Evolutionary conservation across 2,329 filamentous ascomycete species (phyloP), one percentile per base, ranked within the genome.

Genomic region (Sordariomycetes sp.): DNA sequence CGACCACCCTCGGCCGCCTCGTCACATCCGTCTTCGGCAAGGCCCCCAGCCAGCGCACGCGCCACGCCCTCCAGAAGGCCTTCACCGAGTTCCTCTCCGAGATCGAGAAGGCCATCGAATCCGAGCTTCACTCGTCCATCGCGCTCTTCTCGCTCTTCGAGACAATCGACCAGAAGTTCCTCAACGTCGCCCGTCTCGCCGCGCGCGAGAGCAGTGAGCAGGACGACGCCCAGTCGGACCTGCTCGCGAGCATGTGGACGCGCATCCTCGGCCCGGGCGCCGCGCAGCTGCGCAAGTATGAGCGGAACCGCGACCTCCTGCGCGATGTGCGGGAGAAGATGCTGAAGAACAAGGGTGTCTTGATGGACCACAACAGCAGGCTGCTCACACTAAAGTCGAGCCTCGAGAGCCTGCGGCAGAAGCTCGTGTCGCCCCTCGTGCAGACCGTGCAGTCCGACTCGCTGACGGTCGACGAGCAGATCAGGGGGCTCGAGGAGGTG

Each of bases 111-210:
- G 88, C 89, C 60, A 95, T 97, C 69, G 84, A 87, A 65, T 87
- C 82, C 63, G 92, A 97, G 71, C 79, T 97, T 22, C 85, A 86
- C 58, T 87, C 93, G 72, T 88, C 87, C 48, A 82, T 91, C 1
- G 82, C 85, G 1, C 82, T 97, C 16, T 96, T 96, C 70, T 83
- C 83, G 3, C 84, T 96, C n/a, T 97, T 97, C 70, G 91, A 96
- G 69, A 83, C 86, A 60, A 91, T 97, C 64, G 93, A 97, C 72
- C 82, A 85, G 57, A 90, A 96, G 69, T 96, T 97, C 72, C 80
- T 91, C 61, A 95, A 94, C 69, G 80, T 97, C 1, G 90, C 90
- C 62, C 87, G 91, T 61, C 88, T 85, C 5, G 91, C 96, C 11
- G 87, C 89, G 58, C 89, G 90, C 65, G 92, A 97, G 73, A 84